Conservation (phyloP, 805 yeast genomes). For the Barnettozyma populi region DNA sequence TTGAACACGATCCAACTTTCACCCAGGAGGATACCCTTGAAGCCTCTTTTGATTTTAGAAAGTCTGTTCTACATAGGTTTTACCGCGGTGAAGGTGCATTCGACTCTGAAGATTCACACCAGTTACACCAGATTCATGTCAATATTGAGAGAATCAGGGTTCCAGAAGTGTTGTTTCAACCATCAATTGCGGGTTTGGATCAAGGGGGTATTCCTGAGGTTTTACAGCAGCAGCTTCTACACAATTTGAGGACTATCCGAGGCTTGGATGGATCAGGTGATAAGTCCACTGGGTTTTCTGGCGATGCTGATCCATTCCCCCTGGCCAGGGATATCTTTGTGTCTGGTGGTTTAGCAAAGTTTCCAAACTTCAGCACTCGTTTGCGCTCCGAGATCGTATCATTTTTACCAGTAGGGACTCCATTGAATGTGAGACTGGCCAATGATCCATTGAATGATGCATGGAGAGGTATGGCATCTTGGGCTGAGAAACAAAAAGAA, state of each 20-base stretch:
- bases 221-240: constrained; percentile 56
- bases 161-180: constrained; percentile 90
- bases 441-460: constrained; percentile 70
- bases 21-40: constrained; percentile 81
- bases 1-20: constrained; percentile 81
- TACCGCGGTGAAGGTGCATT: constrained; percentile 87
- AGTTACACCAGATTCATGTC: constrained; percentile 84
- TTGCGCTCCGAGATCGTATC: constrained; percentile 62
- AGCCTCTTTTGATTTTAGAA: constrained; percentile 78
- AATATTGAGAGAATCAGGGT: constrained; percentile 88
- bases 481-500: constrained; percentile 46
- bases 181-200: constrained; percentile 89
- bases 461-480: constrained; percentile 91
- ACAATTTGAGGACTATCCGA: constrained; percentile 32
- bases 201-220: constrained; percentile 91
- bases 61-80: constrained; percentile 73
- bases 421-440: constrained; percentile 58
- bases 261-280: constrained; percentile 34
- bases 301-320: constrained; percentile 39
- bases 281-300: constrained; percentile 36
- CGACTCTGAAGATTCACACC: constrained; percentile 75
- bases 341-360: constrained; percentile 78
- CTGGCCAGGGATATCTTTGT: constrained; percentile 63
- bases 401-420: constrained; percentile 64
- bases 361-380: constrained; percentile 64